phyloP scores from a whole-genome alignment of 139 green algal species.

The Medakamo hakoo region DNA sequence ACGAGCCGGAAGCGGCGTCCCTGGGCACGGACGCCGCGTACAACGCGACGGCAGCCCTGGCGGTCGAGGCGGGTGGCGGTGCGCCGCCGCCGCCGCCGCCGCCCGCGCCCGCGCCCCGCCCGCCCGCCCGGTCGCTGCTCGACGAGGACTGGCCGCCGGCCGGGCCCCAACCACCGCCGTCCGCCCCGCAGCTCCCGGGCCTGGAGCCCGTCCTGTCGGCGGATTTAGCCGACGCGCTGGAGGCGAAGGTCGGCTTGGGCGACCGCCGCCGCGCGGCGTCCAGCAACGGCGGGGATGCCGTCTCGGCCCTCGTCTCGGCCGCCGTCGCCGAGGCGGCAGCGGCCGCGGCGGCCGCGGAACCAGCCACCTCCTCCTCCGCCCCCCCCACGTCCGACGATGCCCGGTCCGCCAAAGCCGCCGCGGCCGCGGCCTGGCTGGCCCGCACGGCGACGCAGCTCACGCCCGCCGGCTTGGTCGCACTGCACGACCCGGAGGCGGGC shows the following conservation, averaged over 20 bases:
- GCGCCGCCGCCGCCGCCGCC: background rate
- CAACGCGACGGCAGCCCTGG: background rate
- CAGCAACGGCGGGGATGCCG: constrained; percentile 7
- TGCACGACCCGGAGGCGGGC: no score
- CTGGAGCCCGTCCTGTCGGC: background rate
- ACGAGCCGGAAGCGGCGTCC: constrained; percentile 12
- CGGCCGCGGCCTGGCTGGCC: constrained; percentile 55
- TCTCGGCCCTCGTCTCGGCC: background rate
- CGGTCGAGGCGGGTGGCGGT: background rate
- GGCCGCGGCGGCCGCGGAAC: background rate
- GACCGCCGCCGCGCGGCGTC: constrained; percentile 11
- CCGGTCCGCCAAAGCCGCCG: background rate
- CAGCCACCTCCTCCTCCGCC: background rate
- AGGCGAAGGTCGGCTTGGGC: background rate
- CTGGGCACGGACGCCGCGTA: background rate
- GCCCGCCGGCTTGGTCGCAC: constrained; percentile 35
- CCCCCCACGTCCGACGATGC: background rate
- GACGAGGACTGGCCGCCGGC: no score
- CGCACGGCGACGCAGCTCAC: constrained; percentile 69
- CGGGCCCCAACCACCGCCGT: no score
- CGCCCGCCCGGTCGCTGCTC: background rate
- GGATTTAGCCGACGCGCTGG: background rate
- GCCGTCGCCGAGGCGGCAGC: background rate
- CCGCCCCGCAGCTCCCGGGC: no score
- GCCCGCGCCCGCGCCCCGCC: background rate